Percentiles rank a stretch among this genome's conserved stretches.
Conservation (phyloP, 2,329 filamentous ascomycete species). For the Sporothrix luriei region DNA sequence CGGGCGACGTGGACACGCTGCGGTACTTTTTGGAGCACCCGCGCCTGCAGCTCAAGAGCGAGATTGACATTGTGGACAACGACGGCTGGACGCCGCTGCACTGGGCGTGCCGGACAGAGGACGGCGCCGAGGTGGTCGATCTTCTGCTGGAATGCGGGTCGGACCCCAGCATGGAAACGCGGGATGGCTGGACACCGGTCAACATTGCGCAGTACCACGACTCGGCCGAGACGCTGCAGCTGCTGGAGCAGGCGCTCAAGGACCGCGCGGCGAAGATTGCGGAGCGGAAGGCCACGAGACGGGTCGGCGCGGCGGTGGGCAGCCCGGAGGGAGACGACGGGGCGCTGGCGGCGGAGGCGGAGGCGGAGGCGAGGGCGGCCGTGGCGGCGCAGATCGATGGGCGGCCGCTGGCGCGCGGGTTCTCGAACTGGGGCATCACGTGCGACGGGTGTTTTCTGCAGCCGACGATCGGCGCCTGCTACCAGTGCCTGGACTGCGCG, state of each 20-base stretch:
- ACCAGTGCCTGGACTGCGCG: conserved; percentile 10
- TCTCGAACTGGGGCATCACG: conserved; percentile 9
- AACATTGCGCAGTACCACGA: conserved; percentile 23
- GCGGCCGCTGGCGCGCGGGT: neutral
- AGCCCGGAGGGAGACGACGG: neutral
- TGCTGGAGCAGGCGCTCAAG: neutral
- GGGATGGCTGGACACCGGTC: conserved; percentile 21
- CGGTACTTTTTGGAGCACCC: conserved; percentile 12
- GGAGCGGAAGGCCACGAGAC: neutral
- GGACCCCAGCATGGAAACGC: conserved; percentile 12
- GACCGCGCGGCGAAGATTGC: neutral
- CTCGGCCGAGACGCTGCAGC: neutral
- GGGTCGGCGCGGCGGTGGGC: too few relatives aligned
- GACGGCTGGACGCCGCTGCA: conserved; percentile 24
- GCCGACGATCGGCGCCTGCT: conserved; percentile 12
- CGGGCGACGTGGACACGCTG: neutral
- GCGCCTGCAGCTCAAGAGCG: neutral
- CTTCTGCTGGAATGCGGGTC: conserved; percentile 4
- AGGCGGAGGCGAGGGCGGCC: too few relatives aligned
- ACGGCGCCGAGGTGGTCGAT: neutral
- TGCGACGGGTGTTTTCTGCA: conserved; percentile 12
- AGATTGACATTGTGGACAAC: conserved; percentile 22
- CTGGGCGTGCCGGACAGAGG: conserved; percentile 21
- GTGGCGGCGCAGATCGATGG: neutral
- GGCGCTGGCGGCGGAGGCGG: neutral